These are phyloP conservation scores for Cenococcum geophilum DNA, from an alignment of 495 filamentous ascomycete genomes.

Conservation along the genomic window DNA sequence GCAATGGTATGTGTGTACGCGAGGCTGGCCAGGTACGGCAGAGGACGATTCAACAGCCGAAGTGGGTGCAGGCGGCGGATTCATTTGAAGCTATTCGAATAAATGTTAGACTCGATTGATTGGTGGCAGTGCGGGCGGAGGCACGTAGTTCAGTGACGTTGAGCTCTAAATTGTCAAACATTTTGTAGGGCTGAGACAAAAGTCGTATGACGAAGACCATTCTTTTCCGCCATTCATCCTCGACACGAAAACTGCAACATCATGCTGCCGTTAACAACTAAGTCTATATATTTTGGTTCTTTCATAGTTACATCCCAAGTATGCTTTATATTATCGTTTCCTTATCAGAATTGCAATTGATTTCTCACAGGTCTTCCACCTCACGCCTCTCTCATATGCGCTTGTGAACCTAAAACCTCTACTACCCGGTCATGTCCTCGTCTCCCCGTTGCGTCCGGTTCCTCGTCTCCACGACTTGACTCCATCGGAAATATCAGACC, in stretches of 20 bases:
- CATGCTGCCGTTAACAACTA: constrained; percentile 29
- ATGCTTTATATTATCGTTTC: not conserved
- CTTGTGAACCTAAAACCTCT: constrained; percentile 94
- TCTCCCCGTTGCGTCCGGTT: constrained; percentile 60
- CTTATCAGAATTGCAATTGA: not conserved
- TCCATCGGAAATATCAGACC: constrained; percentile 65
- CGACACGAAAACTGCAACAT: not conserved
- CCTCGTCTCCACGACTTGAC: constrained; percentile 71
- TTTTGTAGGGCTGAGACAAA: not conserved
- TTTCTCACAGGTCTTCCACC: constrained; percentile 55
- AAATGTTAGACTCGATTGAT: no score
- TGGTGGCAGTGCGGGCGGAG: no score
- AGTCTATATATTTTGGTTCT: constrained; percentile 30
- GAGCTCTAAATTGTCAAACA: not conserved
- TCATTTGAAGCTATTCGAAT: not conserved
- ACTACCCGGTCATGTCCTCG: constrained; percentile 86
- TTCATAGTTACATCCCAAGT: constrained; percentile 33
- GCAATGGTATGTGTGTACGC: constrained; percentile 65
- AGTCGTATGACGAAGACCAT: not conserved
- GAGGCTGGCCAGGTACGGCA: constrained; percentile 21
- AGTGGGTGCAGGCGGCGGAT: not conserved
- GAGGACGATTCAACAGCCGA: not conserved
- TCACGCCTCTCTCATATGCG: constrained; percentile 69
- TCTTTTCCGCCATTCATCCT: not conserved
- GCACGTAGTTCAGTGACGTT: not conserved